phyloP scores from a whole-genome alignment of 2,329 filamentous ascomycete genomes.

The Chrysoporthe austroafricana region DNA sequence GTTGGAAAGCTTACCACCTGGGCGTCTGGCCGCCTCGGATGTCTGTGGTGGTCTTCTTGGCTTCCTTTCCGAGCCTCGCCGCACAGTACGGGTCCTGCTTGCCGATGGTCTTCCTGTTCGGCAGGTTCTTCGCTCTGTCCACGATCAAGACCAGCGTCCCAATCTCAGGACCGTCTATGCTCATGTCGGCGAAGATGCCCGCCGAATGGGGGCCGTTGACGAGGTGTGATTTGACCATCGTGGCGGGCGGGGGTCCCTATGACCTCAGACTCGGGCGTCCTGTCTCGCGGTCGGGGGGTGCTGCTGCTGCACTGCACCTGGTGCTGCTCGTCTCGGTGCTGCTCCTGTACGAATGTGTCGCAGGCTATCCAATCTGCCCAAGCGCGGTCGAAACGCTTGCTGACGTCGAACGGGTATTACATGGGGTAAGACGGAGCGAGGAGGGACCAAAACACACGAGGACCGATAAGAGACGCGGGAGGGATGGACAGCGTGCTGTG shows the following conservation, averaged over 20 bases:
- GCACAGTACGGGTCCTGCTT: slow-evolving; percentile 99
- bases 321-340: slow-evolving; percentile 12
- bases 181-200: slow-evolving; percentile 94
- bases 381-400: neutral
- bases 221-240: slow-evolving; percentile 59
- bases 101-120: slow-evolving; percentile 95
- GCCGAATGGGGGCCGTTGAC: slow-evolving; percentile 76
- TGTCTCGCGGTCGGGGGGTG: slow-evolving; percentile 4
- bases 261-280: neutral
- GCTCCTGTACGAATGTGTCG: slow-evolving; percentile 2
- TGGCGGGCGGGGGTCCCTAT: slow-evolving; percentile 28
- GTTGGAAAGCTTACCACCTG: slow-evolving; percentile 70
- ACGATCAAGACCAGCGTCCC: slow-evolving; percentile 91
- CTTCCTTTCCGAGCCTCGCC: slow-evolving; percentile 90
- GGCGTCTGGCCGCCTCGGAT: slow-evolving; percentile 94
- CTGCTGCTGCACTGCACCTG: neutral
- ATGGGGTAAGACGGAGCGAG: neutral
- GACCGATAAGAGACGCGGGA: neutral
- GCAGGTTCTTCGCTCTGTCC: slow-evolving; percentile 94
- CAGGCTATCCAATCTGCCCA: slow-evolving; percentile 4
- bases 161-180: slow-evolving; percentile 88
- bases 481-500: slow-evolving; percentile 8
- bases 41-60: slow-evolving; percentile 95
- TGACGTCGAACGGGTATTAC: neutral
- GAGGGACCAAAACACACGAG: slow-evolving; percentile 3